phyloP scores from a whole-genome alignment of 2,329 filamentous ascomycete species.

The Xylariales sp. region DNA sequence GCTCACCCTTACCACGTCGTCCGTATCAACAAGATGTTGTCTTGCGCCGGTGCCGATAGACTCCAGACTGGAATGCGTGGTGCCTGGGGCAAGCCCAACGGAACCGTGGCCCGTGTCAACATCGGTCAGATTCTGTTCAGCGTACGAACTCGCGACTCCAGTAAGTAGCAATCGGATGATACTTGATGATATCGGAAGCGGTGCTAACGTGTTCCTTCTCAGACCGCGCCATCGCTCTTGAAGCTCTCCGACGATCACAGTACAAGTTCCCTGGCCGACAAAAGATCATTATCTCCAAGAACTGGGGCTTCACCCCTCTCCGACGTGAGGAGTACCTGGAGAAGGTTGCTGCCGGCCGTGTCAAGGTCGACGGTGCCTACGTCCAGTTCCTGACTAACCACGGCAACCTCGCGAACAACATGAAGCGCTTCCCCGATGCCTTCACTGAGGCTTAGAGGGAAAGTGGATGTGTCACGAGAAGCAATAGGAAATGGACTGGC shows the following conservation, averaged over 20 bases:
- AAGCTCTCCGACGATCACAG: slow-evolving; percentile 98
- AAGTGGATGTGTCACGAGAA: slow-evolving; percentile 11
- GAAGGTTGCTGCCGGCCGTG: slow-evolving; percentile 86
- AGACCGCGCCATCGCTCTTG: slow-evolving; percentile 90
- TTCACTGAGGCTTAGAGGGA: slow-evolving; percentile 60
- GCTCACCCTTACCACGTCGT: slow-evolving; percentile 99
- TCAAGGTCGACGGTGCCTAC: slow-evolving; percentile 98
- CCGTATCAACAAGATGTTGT: slow-evolving; percentile 99
- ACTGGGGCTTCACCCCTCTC: slow-evolving; percentile 99
- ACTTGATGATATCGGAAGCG: not conserved
- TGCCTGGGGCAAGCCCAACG: slow-evolving; percentile 99
- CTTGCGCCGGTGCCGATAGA: slow-evolving; percentile 99
- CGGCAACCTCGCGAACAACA: slow-evolving; percentile 79
- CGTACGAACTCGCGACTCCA: slow-evolving; percentile 91
- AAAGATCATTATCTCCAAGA: slow-evolving; percentile 99
- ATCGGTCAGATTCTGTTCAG: slow-evolving; percentile 99
- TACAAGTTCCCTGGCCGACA: slow-evolving; percentile 99
- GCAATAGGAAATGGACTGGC: slow-evolving; percentile 13
- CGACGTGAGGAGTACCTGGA: slow-evolving; percentile 95
- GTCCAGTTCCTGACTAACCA: slow-evolving; percentile 98
- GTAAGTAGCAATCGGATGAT: too few species aligned
- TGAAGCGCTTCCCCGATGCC: slow-evolving; percentile 91
- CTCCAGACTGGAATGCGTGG: slow-evolving; percentile 99
- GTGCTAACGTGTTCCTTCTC: slow-evolving; percentile 22
- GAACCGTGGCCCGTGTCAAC: slow-evolving; percentile 98